Evolutionary conservation across 192 early-diverging fungal genomes (phyloP).

Genomic region (Rhizophagus prolifer): DNA sequence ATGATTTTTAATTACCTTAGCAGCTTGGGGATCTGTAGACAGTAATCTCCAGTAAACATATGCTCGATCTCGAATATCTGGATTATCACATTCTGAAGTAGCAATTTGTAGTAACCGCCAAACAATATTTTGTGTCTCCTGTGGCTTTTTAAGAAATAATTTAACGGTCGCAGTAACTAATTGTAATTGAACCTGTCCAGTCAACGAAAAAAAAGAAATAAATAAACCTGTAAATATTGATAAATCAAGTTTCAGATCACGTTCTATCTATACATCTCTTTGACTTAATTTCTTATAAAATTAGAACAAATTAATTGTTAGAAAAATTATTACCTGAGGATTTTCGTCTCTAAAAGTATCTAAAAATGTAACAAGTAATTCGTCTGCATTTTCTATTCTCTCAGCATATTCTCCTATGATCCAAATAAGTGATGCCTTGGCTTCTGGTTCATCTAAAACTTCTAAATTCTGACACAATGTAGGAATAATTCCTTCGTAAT

Average conservation of each 20-base stretch:
- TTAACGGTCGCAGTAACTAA: conserved; percentile 90
- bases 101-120: conserved; percentile 84
- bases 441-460: conserved; percentile 85
- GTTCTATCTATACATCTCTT: neutral
- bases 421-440: conserved; percentile 91
- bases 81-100: conserved; percentile 87
- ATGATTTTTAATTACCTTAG: conserved; percentile 59
- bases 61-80: conserved; percentile 94
- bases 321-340: conserved; percentile 47
- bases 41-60: conserved; percentile 98
- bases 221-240: conserved; percentile 1
- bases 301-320: neutral
- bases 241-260: neutral
- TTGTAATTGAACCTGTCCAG: conserved; percentile 82
- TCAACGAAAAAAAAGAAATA: conserved; percentile 8
- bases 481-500: conserved; percentile 82
- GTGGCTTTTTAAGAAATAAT: conserved; percentile 90
- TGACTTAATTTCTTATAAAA: neutral
- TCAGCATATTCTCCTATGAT: conserved; percentile 97
- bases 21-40: conserved; percentile 89
- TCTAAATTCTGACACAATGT: conserved; percentile 91
- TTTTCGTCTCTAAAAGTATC: conserved; percentile 90
- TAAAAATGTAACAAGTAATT: conserved; percentile 74
- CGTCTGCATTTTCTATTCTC: conserved; percentile 77
- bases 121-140: conserved; percentile 81